A percentile compares a stretch with the other conserved stretches of the same genome.
These are phyloP conservation scores for Aphelidium insulamus DNA, from an alignment of 371 early-diverging fungal genomes.

Conservation along the genomic window DNA sequence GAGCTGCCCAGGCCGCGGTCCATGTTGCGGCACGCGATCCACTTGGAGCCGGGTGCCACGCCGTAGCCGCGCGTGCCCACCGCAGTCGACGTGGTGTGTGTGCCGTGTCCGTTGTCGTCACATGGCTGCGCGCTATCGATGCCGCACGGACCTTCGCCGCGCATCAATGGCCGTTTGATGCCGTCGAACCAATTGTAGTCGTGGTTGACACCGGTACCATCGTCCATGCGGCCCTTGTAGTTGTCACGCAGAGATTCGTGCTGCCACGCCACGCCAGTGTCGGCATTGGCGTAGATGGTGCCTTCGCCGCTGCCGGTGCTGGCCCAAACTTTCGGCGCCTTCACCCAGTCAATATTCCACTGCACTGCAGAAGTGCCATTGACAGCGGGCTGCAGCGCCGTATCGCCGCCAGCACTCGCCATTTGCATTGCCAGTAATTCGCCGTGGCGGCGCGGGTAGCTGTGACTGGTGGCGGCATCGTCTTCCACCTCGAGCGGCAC, in stretches of 20 bases:
- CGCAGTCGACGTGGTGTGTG: conserved; percentile 3
- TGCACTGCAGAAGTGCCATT: too few species aligned
- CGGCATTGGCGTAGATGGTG: conserved; percentile 2
- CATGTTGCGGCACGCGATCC: conserved; percentile 5
- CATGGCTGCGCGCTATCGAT: neutral
- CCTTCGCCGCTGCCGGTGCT: conserved; percentile 1
- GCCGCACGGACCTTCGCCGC: neutral
- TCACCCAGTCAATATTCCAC: conserved; percentile 1
- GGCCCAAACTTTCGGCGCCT: neutral
- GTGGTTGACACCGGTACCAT: conserved; percentile 4
- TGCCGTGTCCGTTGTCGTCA: conserved; percentile 5
- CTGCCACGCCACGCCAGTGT: conserved; percentile 4
- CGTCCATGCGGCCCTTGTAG: conserved; percentile 1
- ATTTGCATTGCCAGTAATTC: too few species aligned
- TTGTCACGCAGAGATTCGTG: conserved; percentile 1
- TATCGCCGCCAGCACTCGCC: too few species aligned
- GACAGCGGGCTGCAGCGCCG: too few species aligned
- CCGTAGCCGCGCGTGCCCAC: conserved; percentile 3
- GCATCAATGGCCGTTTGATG: neutral
- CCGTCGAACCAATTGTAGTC: conserved; percentile 4
- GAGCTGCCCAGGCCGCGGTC: conserved; percentile 2
- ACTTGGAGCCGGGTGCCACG: conserved; percentile 3
- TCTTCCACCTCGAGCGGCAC: too few species aligned
- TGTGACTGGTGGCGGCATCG: too few species aligned
- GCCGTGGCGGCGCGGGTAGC: too few species aligned